Conservation (phyloP, 257 asterid species). For the Osmanthus fragrans region DNA sequence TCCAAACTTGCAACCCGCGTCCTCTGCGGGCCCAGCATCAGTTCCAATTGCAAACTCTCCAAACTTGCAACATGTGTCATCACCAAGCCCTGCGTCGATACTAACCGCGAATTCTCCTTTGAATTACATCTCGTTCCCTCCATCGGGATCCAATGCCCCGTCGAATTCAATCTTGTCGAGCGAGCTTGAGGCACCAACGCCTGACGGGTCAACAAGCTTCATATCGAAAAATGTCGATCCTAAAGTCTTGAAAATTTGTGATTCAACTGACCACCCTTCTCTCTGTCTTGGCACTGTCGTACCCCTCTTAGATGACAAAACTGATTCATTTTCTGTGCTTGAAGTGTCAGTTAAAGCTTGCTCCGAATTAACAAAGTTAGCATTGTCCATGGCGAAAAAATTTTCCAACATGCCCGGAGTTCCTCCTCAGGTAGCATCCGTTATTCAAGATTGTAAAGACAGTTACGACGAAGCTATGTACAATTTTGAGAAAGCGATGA, state of each 20-base stretch:
- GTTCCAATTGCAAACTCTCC: background rate
- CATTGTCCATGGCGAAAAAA: slow-evolving; percentile 4
- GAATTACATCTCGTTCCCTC: background rate
- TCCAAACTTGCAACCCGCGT: background rate
- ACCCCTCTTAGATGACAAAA: slow-evolving; percentile 14
- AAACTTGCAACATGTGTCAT: background rate
- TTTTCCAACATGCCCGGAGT: slow-evolving; percentile 15
- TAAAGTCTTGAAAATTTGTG: slow-evolving; percentile 27
- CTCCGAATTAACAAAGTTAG: slow-evolving; percentile 22
- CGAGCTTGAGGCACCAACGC: background rate
- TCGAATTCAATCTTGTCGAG: background rate
- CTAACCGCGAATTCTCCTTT: background rate
- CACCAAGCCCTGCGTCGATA: background rate
- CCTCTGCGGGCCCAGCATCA: background rate
- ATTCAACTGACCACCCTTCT: slow-evolving; percentile 33
- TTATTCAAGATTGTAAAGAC: slow-evolving; percentile 26
- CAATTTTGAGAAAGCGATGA: slow-evolving; percentile 16
- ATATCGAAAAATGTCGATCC: background rate
- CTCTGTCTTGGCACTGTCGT: slow-evolving; percentile 30
- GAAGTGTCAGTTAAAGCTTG: slow-evolving; percentile 18
- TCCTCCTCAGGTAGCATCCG: slow-evolving; percentile 12
- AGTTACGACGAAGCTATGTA: slow-evolving; percentile 26
- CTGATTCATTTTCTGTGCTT: slow-evolving; percentile 10
- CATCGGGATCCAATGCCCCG: background rate
- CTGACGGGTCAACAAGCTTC: background rate